Evolutionary conservation across 352 stramenopile species (phyloP).

Genomic region (Pythium biforme): DNA sequence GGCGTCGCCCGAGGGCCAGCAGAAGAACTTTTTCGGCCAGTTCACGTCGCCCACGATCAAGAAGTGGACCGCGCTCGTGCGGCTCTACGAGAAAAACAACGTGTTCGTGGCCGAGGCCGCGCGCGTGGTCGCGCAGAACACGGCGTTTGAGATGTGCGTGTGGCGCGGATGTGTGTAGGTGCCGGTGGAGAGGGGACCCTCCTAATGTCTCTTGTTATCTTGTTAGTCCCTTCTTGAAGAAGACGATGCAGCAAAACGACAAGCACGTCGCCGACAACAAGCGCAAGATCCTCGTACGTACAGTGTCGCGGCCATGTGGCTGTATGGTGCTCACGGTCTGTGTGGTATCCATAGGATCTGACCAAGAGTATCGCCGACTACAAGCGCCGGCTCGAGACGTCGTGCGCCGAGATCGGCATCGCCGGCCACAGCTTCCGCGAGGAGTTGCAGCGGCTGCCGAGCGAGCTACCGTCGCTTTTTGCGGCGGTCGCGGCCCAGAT

Average conservation of each 20-base stretch:
- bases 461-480: constrained; percentile 58
- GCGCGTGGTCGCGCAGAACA: constrained; percentile 73
- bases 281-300: constrained; percentile 63
- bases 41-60: constrained; percentile 77
- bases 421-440: constrained; percentile 57
- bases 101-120: constrained; percentile 72
- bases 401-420: constrained; percentile 65
- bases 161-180: background rate
- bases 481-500: constrained; percentile 41
- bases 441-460: constrained; percentile 56
- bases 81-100: constrained; percentile 79
- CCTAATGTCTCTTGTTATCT: background rate
- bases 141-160: constrained; percentile 71
- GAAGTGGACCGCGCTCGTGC: constrained; percentile 62
- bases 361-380: constrained; percentile 72
- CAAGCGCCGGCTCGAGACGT: constrained; percentile 59
- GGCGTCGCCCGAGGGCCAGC: constrained; percentile 52
- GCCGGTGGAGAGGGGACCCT: too few relatives aligned
- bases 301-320: background rate
- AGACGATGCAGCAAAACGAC: constrained; percentile 76
- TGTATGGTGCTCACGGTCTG: too few relatives aligned
- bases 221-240: constrained; percentile 70
- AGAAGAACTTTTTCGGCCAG: constrained; percentile 81
- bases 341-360: constrained; percentile 43
- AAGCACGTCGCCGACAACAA: constrained; percentile 82